Percentiles rank a stretch among this genome's conserved stretches.
phyloP scores from a whole-genome alignment of 2,329 filamentous ascomycete species.

The Stachybotrys echinatus region DNA sequence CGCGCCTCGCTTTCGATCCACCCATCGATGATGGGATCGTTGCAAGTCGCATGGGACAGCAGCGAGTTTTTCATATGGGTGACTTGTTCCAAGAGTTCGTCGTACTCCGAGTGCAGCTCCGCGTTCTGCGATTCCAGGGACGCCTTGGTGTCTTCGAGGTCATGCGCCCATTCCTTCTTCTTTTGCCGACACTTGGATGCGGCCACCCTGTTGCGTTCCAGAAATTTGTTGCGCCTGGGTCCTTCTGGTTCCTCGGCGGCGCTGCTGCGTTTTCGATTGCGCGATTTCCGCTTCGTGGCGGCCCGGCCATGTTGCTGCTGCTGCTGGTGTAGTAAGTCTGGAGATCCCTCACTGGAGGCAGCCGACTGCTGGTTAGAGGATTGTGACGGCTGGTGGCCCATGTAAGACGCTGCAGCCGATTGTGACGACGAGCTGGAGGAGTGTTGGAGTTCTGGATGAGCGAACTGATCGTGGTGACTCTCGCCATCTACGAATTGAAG shows the following conservation, averaged over 20 bases:
- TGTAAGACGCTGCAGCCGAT: neutral
- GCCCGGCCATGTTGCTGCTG: neutral
- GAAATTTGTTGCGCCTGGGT: constrained; percentile 48
- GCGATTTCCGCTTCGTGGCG: constrained; percentile 16
- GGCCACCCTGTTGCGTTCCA: constrained; percentile 67
- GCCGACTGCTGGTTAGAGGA: neutral
- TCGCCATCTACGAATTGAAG: neutral
- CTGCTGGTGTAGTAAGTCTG: neutral
- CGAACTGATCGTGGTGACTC: neutral
- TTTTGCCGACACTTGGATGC: constrained; percentile 72
- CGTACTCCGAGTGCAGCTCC: constrained; percentile 37
- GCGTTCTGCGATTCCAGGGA: constrained; percentile 38
- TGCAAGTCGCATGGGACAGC: constrained; percentile 47
- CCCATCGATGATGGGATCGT: constrained; percentile 45
- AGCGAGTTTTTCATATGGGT: constrained; percentile 43
- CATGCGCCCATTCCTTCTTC: constrained; percentile 48
- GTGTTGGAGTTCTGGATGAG: neutral
- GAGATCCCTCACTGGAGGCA: neutral
- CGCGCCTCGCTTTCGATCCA: constrained; percentile 50
- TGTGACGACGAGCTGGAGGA: neutral
- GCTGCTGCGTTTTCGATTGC: constrained; percentile 15
- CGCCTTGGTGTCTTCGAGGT: constrained; percentile 41
- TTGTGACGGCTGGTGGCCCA: neutral
- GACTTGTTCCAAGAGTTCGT: constrained; percentile 36
- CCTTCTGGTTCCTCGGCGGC: neutral